Evolutionary conservation across 108 stramenopile genomes (phyloP).

Genomic region (Cylindrotheca closterium): DNA sequence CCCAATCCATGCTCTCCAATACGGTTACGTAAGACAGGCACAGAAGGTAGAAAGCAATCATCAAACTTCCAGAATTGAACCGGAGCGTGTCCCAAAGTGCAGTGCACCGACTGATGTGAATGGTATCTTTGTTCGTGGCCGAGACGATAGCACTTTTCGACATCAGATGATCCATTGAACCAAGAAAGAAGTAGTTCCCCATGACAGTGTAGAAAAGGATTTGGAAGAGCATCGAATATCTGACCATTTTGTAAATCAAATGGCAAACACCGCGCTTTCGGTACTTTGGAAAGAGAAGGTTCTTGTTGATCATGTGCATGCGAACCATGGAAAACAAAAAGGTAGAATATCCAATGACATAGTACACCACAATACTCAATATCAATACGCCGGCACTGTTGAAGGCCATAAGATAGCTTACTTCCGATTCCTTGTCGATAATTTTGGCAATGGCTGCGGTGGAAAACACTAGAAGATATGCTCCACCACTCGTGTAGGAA

Average conservation of each 20-base stretch:
- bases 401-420: conserved; percentile 30
- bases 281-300: conserved; percentile 52
- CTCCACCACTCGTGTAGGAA: conserved; percentile 49
- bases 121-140: conserved; percentile 60
- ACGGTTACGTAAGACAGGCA: conserved; percentile 31
- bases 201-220: conserved; percentile 51
- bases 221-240: conserved; percentile 50
- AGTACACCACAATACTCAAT: conserved; percentile 42
- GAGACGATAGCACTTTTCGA: conserved; percentile 35
- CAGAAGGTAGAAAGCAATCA: conserved; percentile 25
- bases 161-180: conserved; percentile 55
- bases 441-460: conserved; percentile 37
- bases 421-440: conserved; percentile 22
- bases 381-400: conserved; percentile 45
- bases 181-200: conserved; percentile 50
- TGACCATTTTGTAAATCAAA: conserved; percentile 32
- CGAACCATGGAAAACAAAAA: conserved; percentile 47
- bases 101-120: conserved; percentile 37
- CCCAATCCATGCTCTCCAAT: conserved; percentile 26
- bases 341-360: conserved; percentile 47
- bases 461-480: conserved; percentile 41
- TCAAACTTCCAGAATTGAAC: conserved; percentile 46
- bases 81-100: conserved; percentile 41
- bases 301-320: conserved; percentile 53
- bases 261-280: conserved; percentile 25